Base-by-base conservation (phyloP, 2,329 filamentous ascomycete species). In the Geosmithia putterillii region DNA sequence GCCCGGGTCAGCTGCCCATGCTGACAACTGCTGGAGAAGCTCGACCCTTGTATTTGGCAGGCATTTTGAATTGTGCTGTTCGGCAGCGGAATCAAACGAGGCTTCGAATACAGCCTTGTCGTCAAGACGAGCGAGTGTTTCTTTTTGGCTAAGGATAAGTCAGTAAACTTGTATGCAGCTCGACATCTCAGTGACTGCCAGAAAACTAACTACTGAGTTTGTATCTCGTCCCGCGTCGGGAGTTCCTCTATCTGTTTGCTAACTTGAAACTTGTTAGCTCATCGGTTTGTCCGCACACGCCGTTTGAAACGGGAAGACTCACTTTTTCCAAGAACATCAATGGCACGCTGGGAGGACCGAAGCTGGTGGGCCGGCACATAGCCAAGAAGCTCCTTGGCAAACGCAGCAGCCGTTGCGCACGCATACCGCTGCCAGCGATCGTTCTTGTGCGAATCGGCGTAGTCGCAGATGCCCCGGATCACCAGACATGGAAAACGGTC, bases 391-490 rank as follows among this genome's bases (percentile, higher is more conserved):
- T 53, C 45, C 43, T 50, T 54, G 1, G 52, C 50, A 38, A 53
- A 57, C 19, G 47, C 54, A 4, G 54, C 54, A 14, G 54, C 52
- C 28, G 44, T 46, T 22, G 52, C 47, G 2, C 54, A 51, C 4
- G 54, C 47, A 44, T 51, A 57, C 15, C 44, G 40, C 34, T 56
- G 54, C 54, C 51, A 58, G 2, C 34, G 38, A 5, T 53, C 47
- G 38, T 52, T 53, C 38, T 57, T 57, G 37, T 57, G 52, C 5
- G 52, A 50, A 41, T 61, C 57, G 0, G 57, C 46, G 37, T 61
- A 61, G 48, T 61, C 56, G 46, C 50, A 58, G 28, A 61, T 56
- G 2, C 58, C 57, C 7, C 54, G 50, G 38, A 60, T 52, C 9
- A 57, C 51, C 7, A 60, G 43, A 23, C 55, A 59, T 3, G 50